Base-by-base conservation (phyloP, 495 filamentous ascomycete genomes). In the Amphirosellinia nigrospora region DNA sequence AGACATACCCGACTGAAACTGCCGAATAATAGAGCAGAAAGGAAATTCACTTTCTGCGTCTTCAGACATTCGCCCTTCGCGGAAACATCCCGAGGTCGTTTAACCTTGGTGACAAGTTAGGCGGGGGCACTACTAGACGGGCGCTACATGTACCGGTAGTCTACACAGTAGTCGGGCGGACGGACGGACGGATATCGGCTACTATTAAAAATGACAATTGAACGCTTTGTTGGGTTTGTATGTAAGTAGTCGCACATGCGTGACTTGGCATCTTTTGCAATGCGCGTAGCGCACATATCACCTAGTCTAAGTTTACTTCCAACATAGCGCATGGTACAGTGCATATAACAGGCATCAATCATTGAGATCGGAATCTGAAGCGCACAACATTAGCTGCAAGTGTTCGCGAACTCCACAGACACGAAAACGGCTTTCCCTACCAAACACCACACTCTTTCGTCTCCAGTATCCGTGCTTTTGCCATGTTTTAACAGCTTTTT, bases 381-480 rank as follows among this genome's bases (percentile, higher is more conserved):
- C 10, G 28, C 13, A 45, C 45, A 23, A 52, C 39, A n/a, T 21
- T 52, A 16, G 32, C 63, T 53, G 63, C 34, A 41, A 39, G 63
- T 39, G 32, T 21, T 38, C 11, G 58, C 36, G 16, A 4, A 36
- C 28, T 26, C n/a, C 32, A 65, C 23, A 1, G 43, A 15, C 11
- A 52, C 45, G 1, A 65, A 65, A 65, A 65, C 62, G 62, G 62
- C 62, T 50, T 65, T 65, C 21, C n/a, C 15, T 11, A 53, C 63
- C 63, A 34, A 28, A 52, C 32, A 19, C 46, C 53, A 53, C 46
- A 16, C 45, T 34, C n/a, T 53, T 53, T 53, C n/a, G 45, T 53
- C 34, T 30, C 32, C 46, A 38, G 32, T 16, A 52, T 65, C 41
- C 63, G 46, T 65, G 46, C 46, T 28, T 2, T 5, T 16, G 5